Percentiles rank a stretch among this genome's conserved stretches.
phyloP scores from a whole-genome alignment of 2,329 filamentous ascomycete species.

The Esteya vermicola region DNA sequence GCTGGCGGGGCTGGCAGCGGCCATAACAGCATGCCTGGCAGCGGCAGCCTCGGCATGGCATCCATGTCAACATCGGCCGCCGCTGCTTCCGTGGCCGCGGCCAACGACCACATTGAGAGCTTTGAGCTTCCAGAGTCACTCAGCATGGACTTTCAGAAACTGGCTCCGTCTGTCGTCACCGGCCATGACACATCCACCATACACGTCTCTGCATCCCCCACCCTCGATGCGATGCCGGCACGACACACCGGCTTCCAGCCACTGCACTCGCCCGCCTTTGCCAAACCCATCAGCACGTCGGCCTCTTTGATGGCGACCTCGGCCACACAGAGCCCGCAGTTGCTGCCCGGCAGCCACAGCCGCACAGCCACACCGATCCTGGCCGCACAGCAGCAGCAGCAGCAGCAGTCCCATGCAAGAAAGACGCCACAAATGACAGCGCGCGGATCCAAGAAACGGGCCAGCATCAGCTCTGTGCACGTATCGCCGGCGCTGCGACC shows the following conservation, averaged over 20 bases:
- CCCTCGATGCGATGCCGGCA: conserved; percentile 23
- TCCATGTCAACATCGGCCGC: conserved; percentile 11
- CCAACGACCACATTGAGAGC: conserved; percentile 39
- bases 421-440: conserved; percentile 43
- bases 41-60: conserved; percentile 1
- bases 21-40: conserved; percentile 22
- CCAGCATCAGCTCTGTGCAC: conserved; percentile 57
- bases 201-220: conserved; percentile 13
- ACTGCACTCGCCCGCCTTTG: conserved; percentile 30
- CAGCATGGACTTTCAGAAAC: conserved; percentile 30
- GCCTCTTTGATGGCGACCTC: conserved; percentile 18
- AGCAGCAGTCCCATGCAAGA: no score
- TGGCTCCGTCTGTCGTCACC: conserved; percentile 30
- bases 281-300: conserved; percentile 17
- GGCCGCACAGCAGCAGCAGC: conserved; percentile 18
- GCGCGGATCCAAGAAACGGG: conserved; percentile 50
- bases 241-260: conserved; percentile 37
- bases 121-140: conserved; percentile 63
- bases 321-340: conserved; percentile 53
- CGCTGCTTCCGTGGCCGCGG: no score
- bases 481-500: conserved; percentile 77
- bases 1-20: conserved; percentile 9
- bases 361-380: conserved; percentile 6
- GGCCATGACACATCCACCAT: conserved; percentile 21
- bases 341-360: conserved; percentile 35